Evolutionary conservation across 108 stramenopile species (phyloP), one percentile per base, ranked within the genome.

Genomic region (Nannochloropsis granulata): DNA sequence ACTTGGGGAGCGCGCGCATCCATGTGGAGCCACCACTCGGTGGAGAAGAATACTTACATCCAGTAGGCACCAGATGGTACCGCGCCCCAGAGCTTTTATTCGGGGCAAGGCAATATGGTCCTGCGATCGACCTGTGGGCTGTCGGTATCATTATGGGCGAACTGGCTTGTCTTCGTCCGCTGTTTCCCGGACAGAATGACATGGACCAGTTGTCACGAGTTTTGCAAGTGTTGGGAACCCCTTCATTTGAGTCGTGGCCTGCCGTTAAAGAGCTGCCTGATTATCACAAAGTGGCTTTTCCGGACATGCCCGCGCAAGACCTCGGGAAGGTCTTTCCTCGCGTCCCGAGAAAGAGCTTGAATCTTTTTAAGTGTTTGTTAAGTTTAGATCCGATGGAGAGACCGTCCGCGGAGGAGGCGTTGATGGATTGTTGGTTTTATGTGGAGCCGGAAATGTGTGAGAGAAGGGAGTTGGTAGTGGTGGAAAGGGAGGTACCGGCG

Each of bases 81-180:
- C 88, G 90, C 24, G 90, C 90, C 25, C 90, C 90, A n/a, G 90
- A 90, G 79, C 45, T 90, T 14, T 82, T 90, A 23, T 83, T 88
- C 44, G 90, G 90, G 42, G 78, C 43, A 24, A 13, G 43, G 16
- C 26, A 84, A 81, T 90, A 90, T 81, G 81, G 81, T 11, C 80
- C 44, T 7, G 78, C 83, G 45, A 89, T 90, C n/a, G 90, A 90
- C 26, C 46, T 90, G 89, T 90, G 90, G 90, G 83, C 43, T 82
- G 83, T 83, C 44, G 90, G 89, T 8, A 86, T 84, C 79, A 88
- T 90, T 14, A 83, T 90, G 43, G 89, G 87, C 23, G 90, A 88
- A 45, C 82, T 88, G 12, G 45, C 82, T 84, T 81, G 80, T 34
- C 82, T 83, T 46, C 71, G 84, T 42, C 87, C 87, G 44, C 84